A percentile compares a stretch with the other conserved stretches of the same genome.
Evolutionary conservation across 2,329 filamentous ascomycete genomes (phyloP).

Genomic region (Dactylellina cionopaga): DNA sequence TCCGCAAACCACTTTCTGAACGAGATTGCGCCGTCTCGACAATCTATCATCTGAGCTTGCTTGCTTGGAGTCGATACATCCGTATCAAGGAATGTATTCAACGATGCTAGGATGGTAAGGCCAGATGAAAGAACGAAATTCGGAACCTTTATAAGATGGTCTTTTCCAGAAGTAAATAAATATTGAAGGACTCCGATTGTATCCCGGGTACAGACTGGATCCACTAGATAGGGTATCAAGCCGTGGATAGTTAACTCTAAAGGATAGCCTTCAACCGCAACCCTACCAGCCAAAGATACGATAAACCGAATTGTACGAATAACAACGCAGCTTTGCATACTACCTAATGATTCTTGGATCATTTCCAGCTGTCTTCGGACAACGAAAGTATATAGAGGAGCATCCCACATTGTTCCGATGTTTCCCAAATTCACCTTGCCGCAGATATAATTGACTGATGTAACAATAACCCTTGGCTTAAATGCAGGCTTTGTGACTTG

Average conservation of each 20-base stretch:
- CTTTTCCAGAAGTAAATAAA: constrained; percentile 74
- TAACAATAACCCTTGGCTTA: constrained; percentile 77
- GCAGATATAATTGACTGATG: constrained; percentile 81
- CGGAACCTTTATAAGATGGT: constrained; percentile 72
- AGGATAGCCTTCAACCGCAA: constrained; percentile 80
- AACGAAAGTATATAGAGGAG: constrained; percentile 77
- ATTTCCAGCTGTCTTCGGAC: constrained; percentile 81
- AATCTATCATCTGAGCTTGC: constrained; percentile 80
- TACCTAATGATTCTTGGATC: constrained; percentile 83
- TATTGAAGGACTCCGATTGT: constrained; percentile 87
- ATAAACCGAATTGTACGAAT: constrained; percentile 86
- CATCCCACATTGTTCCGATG: constrained; percentile 67
- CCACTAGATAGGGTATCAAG: constrained; percentile 78
- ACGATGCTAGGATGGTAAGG: constrained; percentile 79
- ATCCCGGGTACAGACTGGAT: constrained; percentile 89
- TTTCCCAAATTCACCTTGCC: constrained; percentile 59
- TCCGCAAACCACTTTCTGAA: constrained; percentile 83
- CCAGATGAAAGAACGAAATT: constrained; percentile 84
- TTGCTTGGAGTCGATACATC: constrained; percentile 83
- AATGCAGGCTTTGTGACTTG: constrained; percentile 88
- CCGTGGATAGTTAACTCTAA: constrained; percentile 89
- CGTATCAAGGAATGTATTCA: constrained; percentile 78
- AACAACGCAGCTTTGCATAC: constrained; percentile 85
- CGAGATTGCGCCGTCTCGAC: constrained; percentile 76
- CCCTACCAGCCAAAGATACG: constrained; percentile 77